A percentile compares a stretch with the other conserved stretches of the same genome.
Evolutionary conservation across 2,329 filamentous ascomycete species (phyloP).

Genomic region (Metarhizium humberi): DNA sequence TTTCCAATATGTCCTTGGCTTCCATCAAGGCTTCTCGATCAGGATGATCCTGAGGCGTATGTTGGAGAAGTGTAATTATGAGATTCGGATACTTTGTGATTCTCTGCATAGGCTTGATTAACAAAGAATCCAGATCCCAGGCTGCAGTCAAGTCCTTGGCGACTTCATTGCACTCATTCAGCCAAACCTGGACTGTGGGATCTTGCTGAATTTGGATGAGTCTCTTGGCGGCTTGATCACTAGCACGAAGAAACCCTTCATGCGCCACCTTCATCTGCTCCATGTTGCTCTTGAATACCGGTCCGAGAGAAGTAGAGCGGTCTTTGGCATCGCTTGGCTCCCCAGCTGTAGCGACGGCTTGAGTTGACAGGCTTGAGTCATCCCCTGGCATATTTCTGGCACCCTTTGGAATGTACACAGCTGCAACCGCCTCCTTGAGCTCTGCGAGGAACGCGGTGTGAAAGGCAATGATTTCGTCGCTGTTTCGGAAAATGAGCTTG

Average conservation of each 20-base stretch:
- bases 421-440: slow-evolving; percentile 70
- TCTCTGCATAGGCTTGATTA: slow-evolving; percentile 94
- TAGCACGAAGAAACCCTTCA: slow-evolving; percentile 54
- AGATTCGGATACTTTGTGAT: slow-evolving; percentile 90
- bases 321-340: slow-evolving; percentile 44
- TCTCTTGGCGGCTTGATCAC: slow-evolving; percentile 51
- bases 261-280: slow-evolving; percentile 52
- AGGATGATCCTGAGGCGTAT: slow-evolving; percentile 74
- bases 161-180: slow-evolving; percentile 86
- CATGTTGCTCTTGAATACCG: slow-evolving; percentile 46
- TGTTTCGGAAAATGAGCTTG: slow-evolving; percentile 87
- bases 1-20: slow-evolving; percentile 46
- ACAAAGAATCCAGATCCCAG: slow-evolving; percentile 91
- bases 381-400: slow-evolving; percentile 33
- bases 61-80: slow-evolving; percentile 67
- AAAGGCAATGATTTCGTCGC: slow-evolving; percentile 81
- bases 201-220: slow-evolving; percentile 56
- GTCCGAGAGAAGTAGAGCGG: slow-evolving; percentile 41
- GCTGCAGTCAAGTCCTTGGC: slow-evolving; percentile 86
- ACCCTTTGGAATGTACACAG: slow-evolving; percentile 62
- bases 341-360: slow-evolving; percentile 25
- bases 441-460: slow-evolving; percentile 71
- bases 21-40: slow-evolving; percentile 58
- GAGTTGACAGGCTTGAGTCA: slow-evolving; percentile 30
- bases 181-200: slow-evolving; percentile 66